These are phyloP conservation scores for Protea cynaroides DNA, from an alignment of 164 flowering plant genomes.

Conservation along the genomic window DNA sequence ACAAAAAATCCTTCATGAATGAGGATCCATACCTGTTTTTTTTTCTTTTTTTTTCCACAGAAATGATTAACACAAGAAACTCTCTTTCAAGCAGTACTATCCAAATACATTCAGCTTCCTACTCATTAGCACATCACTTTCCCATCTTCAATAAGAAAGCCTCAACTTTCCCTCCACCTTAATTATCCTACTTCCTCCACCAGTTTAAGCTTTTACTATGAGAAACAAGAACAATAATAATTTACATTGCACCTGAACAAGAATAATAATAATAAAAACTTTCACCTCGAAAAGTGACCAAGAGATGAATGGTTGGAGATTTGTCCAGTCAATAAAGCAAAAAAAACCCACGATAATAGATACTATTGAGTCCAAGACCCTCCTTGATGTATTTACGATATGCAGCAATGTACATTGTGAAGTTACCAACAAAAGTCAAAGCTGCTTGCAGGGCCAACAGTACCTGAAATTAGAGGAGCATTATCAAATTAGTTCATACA, in stretches of 20 bases:
- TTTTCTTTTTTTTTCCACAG: too few relatives aligned
- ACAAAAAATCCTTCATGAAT: too few relatives aligned
- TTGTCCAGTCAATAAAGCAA: not conserved
- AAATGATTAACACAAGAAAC: too few relatives aligned
- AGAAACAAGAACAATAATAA: not conserved
- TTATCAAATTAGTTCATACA: not conserved
- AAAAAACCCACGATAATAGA: not conserved
- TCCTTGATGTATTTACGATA: conserved; percentile 62
- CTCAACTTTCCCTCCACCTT: too few relatives aligned
- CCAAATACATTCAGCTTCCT: too few relatives aligned
- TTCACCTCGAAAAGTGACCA: not conserved
- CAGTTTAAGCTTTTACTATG: too few relatives aligned
- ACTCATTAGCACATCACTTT: not conserved
- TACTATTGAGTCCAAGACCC: conserved; percentile 30
- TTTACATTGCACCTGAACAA: not conserved
- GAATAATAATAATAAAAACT: not conserved
- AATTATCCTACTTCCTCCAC: too few relatives aligned
- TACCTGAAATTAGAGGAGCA: conserved; percentile 31
- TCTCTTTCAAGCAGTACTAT: too few relatives aligned
- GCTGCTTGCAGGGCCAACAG: conserved; percentile 96
- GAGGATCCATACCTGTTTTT: too few relatives aligned
- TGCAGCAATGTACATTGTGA: conserved; percentile 90
- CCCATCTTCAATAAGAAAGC: not conserved
- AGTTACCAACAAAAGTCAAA: conserved; percentile 79
- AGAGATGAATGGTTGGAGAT: too few relatives aligned